Conservation (phyloP, 2,329 filamentous ascomycete genomes). For the Bimuria novae-zelandiae region DNA sequence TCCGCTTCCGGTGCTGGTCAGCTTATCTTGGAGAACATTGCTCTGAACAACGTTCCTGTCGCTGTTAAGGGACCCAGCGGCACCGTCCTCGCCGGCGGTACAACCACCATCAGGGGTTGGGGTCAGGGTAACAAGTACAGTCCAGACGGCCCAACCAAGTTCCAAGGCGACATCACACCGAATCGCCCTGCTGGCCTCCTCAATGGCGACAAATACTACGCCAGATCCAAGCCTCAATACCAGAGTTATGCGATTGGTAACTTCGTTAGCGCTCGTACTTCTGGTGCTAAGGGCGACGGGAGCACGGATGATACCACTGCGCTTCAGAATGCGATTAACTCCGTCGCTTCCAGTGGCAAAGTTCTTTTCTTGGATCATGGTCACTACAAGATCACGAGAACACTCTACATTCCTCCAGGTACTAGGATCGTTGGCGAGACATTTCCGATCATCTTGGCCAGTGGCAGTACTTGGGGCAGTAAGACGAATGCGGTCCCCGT, state of each 20-base stretch:
- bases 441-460: conserved; percentile 83
- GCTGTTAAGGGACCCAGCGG: conserved; percentile 36
- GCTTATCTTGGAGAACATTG: conserved; percentile 61
- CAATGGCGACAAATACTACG: conserved; percentile 54
- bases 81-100: conserved; percentile 40
- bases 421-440: conserved; percentile 84
- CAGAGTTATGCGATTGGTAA: conserved; percentile 58
- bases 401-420: conserved; percentile 65
- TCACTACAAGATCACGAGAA: conserved; percentile 62
- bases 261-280: conserved; percentile 61
- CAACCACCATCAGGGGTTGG: conserved; percentile 41
- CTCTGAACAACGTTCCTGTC: conserved; percentile 38
- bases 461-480: conserved; percentile 57
- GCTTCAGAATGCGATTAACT: conserved; percentile 75
- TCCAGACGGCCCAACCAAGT: conserved; percentile 50
- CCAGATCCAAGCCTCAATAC: conserved; percentile 57
- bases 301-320: conserved; percentile 80
- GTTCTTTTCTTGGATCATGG: conserved; percentile 65
- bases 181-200: conserved; percentile 55
- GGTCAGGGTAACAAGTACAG: conserved; percentile 44
- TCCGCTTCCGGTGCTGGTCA: conserved; percentile 54
- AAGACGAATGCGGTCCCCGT: conserved; percentile 66
- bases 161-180: conserved; percentile 54
- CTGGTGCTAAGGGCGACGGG: conserved; percentile 75
- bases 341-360: conserved; percentile 58